phyloP scores from a whole-genome alignment of 305 asterid genomes.

The Fraxinus platypoda region DNA sequence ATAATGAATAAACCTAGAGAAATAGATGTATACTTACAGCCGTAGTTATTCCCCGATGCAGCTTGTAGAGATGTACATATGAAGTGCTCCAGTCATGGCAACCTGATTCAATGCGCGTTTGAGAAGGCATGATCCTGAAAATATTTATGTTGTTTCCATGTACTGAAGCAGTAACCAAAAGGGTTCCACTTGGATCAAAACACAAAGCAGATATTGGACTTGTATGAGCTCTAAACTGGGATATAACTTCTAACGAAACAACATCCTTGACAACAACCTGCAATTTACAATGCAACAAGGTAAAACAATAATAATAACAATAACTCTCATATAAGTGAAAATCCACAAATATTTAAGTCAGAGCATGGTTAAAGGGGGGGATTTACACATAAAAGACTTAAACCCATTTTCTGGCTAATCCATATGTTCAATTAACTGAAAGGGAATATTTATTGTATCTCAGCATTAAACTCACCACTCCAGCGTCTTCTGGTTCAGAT shows the following conservation, averaged over 20 bases:
- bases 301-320: neutral
- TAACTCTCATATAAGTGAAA: neutral
- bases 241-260: constrained; percentile 50
- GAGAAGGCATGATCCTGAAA: constrained; percentile 60
- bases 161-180: constrained; percentile 71
- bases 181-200: constrained; percentile 74
- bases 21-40: constrained; percentile 64
- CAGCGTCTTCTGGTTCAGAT: constrained; percentile 82
- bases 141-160: constrained; percentile 69
- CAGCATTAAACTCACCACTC: constrained; percentile 58
- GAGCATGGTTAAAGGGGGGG: neutral
- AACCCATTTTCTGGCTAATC: neutral
- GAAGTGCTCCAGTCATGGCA: constrained; percentile 75
- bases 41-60: constrained; percentile 88
- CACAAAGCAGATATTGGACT: constrained; percentile 76
- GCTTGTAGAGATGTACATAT: constrained; percentile 87
- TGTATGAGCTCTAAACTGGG: constrained; percentile 75
- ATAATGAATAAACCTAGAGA: constrained; percentile 14
- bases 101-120: constrained; percentile 46
- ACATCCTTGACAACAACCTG: constrained; percentile 71
- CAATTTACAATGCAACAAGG: constrained; percentile 22
- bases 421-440: neutral
- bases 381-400: neutral
- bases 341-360: neutral
- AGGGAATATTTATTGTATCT: constrained; percentile 8